Evolutionary conservation across 345 rosid genomes (phyloP).

Genomic region (Erodium maritimum): DNA sequence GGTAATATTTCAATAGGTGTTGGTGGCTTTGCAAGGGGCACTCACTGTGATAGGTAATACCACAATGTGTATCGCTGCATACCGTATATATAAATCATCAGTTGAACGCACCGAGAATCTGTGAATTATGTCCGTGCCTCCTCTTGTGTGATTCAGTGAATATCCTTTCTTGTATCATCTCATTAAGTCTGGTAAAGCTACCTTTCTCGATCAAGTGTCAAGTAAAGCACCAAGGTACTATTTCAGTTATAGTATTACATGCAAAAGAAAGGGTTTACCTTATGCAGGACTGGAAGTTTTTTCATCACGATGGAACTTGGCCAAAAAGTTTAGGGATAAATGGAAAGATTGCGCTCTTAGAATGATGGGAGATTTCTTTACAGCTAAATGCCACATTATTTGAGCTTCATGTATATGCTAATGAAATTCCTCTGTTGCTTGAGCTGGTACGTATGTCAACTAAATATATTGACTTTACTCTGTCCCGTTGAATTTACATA

Average conservation of each 20-base stretch:
- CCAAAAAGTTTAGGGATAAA: not conserved
- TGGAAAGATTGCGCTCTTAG: not conserved
- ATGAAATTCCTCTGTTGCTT: not conserved
- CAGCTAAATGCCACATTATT: not conserved
- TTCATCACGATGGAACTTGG: not conserved
- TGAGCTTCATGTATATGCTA: not conserved
- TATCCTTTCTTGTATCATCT: too few species aligned
- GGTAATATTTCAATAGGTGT: conserved; percentile 23
- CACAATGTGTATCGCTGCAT: conserved; percentile 80
- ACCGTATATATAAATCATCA: conserved; percentile 46
- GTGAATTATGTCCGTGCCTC: conserved; percentile 12
- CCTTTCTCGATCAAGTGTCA: not conserved
- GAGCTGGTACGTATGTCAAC: not conserved
- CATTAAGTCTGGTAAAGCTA: too few species aligned
- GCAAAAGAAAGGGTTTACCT: not conserved
- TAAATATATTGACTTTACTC: not conserved
- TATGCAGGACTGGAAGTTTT: not conserved
- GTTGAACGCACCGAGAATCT: conserved; percentile 34
- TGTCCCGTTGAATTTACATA: not conserved
- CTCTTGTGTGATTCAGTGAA: not conserved
- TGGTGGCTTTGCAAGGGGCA: conserved; percentile 78
- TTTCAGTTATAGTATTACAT: not conserved
- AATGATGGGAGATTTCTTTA: not conserved
- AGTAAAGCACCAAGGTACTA: too few species aligned
- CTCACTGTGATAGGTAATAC: conserved; percentile 72